Conservation (phyloP, 1,139 yeast species). For the Tardiomyces blankii region DNA sequence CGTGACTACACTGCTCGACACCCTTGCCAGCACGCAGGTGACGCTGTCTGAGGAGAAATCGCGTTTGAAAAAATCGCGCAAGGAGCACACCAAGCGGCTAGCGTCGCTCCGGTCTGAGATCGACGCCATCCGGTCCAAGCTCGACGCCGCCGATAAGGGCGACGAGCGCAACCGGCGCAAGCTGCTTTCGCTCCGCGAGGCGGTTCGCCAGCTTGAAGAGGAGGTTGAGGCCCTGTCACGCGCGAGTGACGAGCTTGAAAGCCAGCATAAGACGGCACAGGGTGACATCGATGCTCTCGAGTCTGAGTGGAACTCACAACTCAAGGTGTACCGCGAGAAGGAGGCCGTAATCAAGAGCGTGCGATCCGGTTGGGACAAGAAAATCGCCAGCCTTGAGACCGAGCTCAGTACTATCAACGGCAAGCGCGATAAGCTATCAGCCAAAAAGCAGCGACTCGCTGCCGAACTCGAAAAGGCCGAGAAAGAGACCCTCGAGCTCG, state of each 20-base stretch:
- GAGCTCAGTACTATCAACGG: conserved; percentile 11
- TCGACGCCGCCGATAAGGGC: conserved; percentile 25
- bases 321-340: conserved; percentile 7
- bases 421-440: conserved; percentile 16
- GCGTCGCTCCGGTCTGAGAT: conserved; percentile 22
- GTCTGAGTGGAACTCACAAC: conserved; percentile 11
- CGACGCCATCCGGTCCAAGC: conserved; percentile 20
- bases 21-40: conserved; percentile 25
- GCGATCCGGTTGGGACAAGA: conserved; percentile 6
- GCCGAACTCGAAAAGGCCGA: conserved; percentile 13
- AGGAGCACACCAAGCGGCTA: conserved; percentile 24
- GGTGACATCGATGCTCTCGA: conserved; percentile 11
- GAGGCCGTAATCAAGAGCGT: conserved; percentile 9
- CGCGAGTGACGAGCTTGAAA: conserved; percentile 9
- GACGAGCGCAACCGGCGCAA: conserved; percentile 25
- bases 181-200: conserved; percentile 23
- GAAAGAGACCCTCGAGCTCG: conserved; percentile 8
- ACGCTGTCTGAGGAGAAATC: conserved; percentile 25
- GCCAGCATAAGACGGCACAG: conserved; percentile 8
- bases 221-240: conserved; percentile 16
- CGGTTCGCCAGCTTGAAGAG: conserved; percentile 24
- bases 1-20: conserved; percentile 26
- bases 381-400: conserved; percentile 12
- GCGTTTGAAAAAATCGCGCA: conserved; percentile 19
- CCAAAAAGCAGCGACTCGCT: conserved; percentile 13